Base-by-base conservation (phyloP, 1,284 basidiomycete species). In the Ustilago xerochloae region DNA sequence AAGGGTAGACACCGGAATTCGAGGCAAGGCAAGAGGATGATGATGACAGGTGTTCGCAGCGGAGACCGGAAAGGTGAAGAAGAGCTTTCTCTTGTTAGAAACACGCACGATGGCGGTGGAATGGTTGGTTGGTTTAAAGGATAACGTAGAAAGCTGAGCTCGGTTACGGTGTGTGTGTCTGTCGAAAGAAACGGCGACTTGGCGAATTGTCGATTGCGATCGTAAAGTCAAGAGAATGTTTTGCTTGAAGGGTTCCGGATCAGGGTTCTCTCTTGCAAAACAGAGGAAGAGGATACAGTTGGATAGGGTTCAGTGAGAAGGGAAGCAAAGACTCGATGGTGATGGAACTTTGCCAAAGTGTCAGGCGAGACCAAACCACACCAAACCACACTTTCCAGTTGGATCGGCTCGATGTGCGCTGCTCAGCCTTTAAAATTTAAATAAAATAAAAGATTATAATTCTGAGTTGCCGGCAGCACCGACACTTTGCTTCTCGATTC, bases 321-420 rank as follows among this genome's bases (percentile, higher is more conserved):
- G 9, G n/a, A n/a, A 48, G 22, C 8, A 32, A n/a, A 30, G 46
- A 15, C 18, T n/a, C 46, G 46, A 48, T 48, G 46, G 46, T 48
- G 46, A 48, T 48, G 46, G 46, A 48, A 48, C 33, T 29, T 22
- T 6, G 15, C 16, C 10, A n/a, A 9, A 36, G 12, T 20, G 13
- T 29, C 39, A 45, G n/a, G 20, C 39, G 18, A 53, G 22, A 26
- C 49, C 28, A 41, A 30, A 20, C 26, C 8, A n/a, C n/a, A n/a
- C n/a, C n/a, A n/a, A n/a, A n/a, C n/a, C n/a, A n/a, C 28, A 56
- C 36, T 57, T 64, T 68, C 65, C 59, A 63, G 59, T 38, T 29
- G 32, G 59, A 68, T 68, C 65, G 65, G 59, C 47, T 63, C 65
- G 65, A 68, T 68, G n/a, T n/a, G 58, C 53, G 52, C 58, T 35